Evolutionary conservation across 1,284 basidiomycete species (phyloP).

Genomic region (Puccinia coronata): DNA sequence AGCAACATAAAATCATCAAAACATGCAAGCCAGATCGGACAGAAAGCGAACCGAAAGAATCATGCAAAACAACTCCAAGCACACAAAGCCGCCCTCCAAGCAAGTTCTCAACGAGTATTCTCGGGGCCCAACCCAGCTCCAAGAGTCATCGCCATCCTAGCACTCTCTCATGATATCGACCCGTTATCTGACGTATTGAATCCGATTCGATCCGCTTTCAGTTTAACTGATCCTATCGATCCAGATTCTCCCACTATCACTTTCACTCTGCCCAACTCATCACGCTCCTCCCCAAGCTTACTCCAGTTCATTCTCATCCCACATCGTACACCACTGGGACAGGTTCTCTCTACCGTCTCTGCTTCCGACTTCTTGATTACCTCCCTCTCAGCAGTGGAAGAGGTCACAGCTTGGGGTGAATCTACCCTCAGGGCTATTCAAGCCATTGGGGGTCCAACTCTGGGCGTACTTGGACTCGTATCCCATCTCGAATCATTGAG

Average conservation of each 20-base stretch:
- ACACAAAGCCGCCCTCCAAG: conserved; percentile 27
- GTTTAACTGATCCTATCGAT: conserved; percentile 6
- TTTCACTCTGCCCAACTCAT: conserved; percentile 26
- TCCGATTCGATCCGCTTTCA: background rate
- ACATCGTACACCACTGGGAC: conserved; percentile 64
- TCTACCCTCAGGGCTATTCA: conserved; percentile 78
- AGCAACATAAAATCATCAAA: conserved; percentile 14
- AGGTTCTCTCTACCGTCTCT: conserved; percentile 80
- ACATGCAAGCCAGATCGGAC: conserved; percentile 1
- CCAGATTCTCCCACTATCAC: conserved; percentile 9
- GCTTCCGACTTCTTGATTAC: conserved; percentile 89
- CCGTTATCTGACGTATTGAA: conserved; percentile 8
- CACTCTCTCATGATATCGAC: conserved; percentile 36
- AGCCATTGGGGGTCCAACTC: conserved; percentile 69
- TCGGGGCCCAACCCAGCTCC: conserved; percentile 37
- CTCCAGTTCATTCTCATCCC: conserved; percentile 73
- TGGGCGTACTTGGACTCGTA: conserved; percentile 64
- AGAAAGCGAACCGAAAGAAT: conserved; percentile 36
- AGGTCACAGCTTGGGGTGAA: conserved; percentile 85
- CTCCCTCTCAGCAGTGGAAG: conserved; percentile 74
- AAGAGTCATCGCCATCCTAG: conserved; percentile 30
- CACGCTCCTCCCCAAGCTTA: conserved; percentile 26
- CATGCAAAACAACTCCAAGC: conserved; percentile 39
- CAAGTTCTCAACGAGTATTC: conserved; percentile 28
- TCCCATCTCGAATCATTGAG: conserved; percentile 29